Evolutionary conservation across 257 asterid species (phyloP), one percentile per base, ranked within the genome.

Genomic region (Ilex asprella): DNA sequence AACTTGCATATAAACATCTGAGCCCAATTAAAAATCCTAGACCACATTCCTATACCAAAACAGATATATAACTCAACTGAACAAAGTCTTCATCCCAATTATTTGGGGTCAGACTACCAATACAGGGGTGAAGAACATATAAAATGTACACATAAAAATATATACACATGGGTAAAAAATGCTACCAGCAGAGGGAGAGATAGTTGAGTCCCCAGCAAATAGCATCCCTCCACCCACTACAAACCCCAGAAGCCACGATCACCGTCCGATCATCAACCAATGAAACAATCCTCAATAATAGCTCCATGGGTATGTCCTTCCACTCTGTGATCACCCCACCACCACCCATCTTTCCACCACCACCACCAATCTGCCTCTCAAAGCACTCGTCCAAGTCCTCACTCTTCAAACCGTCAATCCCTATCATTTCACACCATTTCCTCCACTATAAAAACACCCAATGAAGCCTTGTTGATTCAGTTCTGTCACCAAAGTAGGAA

Each of bases 161-260:
- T 14, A 29, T 16, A 58, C 53, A 35, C 7, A 67, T 12, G 39
- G 7, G 31, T 5, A 72, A 35, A 1, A 30, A 59, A 58, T n/a
- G 9, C 39, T 88, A 92, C 99, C 99, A 86, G 66, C 91, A 86
- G 51, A 92, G 85, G 67, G 91, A 89, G 55, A 92, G 96, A 63
- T 60, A 86, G 12, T 87, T 76, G 12, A 82, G 86, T 12, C 95
- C 99, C 87, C 91, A 92, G 67, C 84, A 84, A 70, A 92, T 61
- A 10, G 97, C 89, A 66, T 92, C 99, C 76, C 95, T 89, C 99
- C 99, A 92, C 44, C 94, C 99, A 78, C 76, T 83, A 41, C 99
- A 92, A 60, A 92, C 97, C 73, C 88, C 97, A 79, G 97, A 92
- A 73, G 96, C 96, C 51, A 87, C 85, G 62, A 92, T 67, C 78